phyloP scores from a whole-genome alignment of 192 early-diverging fungal genomes.

The Phycomyces blakesleeanus region DNA sequence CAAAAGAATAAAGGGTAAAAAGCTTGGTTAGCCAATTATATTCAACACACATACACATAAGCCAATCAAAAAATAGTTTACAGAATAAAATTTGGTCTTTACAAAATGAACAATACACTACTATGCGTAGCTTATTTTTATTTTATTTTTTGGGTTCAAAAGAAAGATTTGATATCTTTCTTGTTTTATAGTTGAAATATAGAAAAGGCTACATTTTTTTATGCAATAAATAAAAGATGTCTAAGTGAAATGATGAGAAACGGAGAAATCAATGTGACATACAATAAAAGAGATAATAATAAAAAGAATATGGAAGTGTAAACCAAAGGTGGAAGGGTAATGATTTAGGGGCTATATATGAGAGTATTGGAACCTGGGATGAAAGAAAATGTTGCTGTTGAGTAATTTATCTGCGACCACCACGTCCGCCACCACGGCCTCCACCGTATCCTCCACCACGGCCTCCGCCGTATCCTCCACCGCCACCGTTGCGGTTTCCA shows the following conservation, averaged over 20 bases:
- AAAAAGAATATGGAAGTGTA: neutral
- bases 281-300: neutral
- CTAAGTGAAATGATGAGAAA: neutral
- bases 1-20: too few relatives aligned
- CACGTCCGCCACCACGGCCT: neutral
- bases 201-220: too few relatives aligned
- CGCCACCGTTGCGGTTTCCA: slow-evolving; percentile 35
- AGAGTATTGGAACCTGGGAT: neutral
- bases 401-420: slow-evolving; percentile 7
- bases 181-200: too few relatives aligned
- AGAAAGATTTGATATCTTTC: too few relatives aligned
- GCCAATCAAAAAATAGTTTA: too few relatives aligned
- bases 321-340: neutral
- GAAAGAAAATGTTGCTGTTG: neutral
- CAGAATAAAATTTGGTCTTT: too few relatives aligned
- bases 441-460: slow-evolving; percentile 46
- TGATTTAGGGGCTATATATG: neutral
- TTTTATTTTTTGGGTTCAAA: too few relatives aligned
- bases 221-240: neutral
- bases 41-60: too few relatives aligned
- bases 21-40: too few relatives aligned
- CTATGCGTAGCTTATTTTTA: too few relatives aligned
- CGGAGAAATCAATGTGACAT: neutral
- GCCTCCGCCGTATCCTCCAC: slow-evolving; percentile 39
- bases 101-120: too few relatives aligned